Base-by-base conservation (phyloP, 192 early-diverging fungal species). In the Chytriomyces sp. region DNA sequence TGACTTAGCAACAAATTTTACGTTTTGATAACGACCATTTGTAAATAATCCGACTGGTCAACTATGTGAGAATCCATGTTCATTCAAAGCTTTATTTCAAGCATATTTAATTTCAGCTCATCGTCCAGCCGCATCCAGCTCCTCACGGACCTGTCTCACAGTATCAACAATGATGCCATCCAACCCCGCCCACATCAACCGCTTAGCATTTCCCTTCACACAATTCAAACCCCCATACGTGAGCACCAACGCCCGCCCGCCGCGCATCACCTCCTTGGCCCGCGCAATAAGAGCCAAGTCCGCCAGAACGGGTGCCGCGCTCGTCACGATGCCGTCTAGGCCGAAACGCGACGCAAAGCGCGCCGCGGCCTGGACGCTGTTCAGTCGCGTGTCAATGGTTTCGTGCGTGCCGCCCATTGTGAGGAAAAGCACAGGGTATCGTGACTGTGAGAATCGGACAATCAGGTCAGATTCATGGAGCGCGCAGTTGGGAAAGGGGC, bases 381-480 rank as follows among this genome's bases (percentile, higher is more conserved):
- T 94, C 70, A 88, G 91, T 12, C 96, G 85, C 44, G 80, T 79
- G 71, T 98, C 95, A 2, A 87, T 90, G 79, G 92, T 89, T 5
- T 75, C 80, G 2, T 83, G 75, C 17, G 12, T 25, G 31, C 94
- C 94, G 33, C 87, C 93, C 60, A 94, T 92, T 33, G 94, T 94
- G 64, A 98, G 82, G 79, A 96, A 92, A 75, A 96, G 92, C n/a
- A 96, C 89, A 1, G 94, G 94, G 72, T 92, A 92, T 61, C 87
- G 88, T 52, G 88, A 89, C 79, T 83, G 49, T 22, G 59, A 31
- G 12, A 26, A 67, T 44, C 0, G 7, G 3, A 36, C 44, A 5
- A 39, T 33, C 33, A 31, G 32, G 26, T 10, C 12, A 31, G 12
- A 73, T 33, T 37, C 6, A 53, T 8, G 7, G 56, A 33, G 2